Base-by-base conservation (phyloP, 1,139 yeast species). In the Saccharomyces uvarum region DNA sequence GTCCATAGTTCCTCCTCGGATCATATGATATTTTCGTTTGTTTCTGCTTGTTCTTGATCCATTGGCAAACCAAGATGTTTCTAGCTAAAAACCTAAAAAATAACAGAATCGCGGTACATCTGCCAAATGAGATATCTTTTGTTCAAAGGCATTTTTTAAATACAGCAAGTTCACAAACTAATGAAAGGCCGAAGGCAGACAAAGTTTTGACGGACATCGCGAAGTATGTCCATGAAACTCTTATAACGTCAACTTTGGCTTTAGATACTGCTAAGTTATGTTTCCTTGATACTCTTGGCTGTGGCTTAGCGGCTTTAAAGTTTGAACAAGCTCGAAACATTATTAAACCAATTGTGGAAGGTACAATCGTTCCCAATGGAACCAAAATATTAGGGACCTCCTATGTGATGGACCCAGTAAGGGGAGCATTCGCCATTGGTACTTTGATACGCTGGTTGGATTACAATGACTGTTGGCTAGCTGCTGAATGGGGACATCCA, bases 401-500 rank as follows among this genome's bases (percentile, higher is more conserved):
- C 49, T 73, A 76, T 61, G 75, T 72, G 59, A 68, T 77, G 61
- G 84, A 81, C 63, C 84, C 85, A 13, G 73, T 80, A 47, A 74
- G 79, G 54, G 84, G 81, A 48, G 83, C 84, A 27, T 80, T 80
- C 67, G 71, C 80, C 50, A 77, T 79, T 57, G 84, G 84, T 9
- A 77, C 83, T 21, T 68, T 77, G 58, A 78, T 80, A 60, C 73
- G 85, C 57, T 80, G 84, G 84, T 70, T 80, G 56, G 85, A 80
- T 59, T 80, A 75, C 70, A 80, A 80, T 59, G 84, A 80, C 66
- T 80, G 84, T 67, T 81, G 84, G 84, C 68, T 81, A 48, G 85
- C 85, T 53, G 83, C 83, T 31, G 85, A 80, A 65, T 80, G 85
- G 84, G 85, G 85, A 5, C 84, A 80, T 65, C 84, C 84, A 28